Percentiles rank a stretch among this genome's conserved stretches.
phyloP scores from a whole-genome alignment of 257 asterid species.

The Plantago elongata region DNA sequence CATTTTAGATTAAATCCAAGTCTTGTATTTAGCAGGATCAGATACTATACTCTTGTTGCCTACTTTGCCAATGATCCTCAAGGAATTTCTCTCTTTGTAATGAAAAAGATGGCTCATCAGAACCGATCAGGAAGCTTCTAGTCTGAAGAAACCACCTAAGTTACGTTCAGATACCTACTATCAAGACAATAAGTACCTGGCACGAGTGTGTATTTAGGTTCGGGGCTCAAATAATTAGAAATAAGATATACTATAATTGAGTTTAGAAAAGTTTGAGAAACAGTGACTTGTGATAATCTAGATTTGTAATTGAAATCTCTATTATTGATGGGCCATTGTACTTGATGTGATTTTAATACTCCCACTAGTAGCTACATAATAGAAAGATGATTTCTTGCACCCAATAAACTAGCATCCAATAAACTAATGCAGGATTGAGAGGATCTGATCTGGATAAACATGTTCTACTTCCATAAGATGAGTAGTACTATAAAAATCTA shows the following conservation, averaged over 20 bases:
- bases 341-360: conserved; percentile 13
- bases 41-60: neutral
- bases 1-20: conserved; percentile 16
- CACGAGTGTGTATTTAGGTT: no score
- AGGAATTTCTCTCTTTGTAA: neutral
- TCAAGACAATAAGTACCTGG: no score
- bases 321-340: conserved; percentile 39
- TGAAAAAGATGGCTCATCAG: no score
- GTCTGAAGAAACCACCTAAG: no score
- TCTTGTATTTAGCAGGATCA: neutral
- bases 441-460: conserved; percentile 48
- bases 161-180: no score
- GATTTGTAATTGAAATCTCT: conserved; percentile 22
- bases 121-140: no score
- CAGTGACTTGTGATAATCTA: neutral
- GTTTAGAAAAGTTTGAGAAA: neutral
- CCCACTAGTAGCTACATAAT: conserved; percentile 15
- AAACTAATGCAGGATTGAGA: conserved; percentile 25
- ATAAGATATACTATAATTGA: no score
- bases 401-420: conserved; percentile 5
- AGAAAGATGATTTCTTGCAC: conserved; percentile 14
- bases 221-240: no score
- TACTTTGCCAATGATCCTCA: neutral
- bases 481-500: conserved; percentile 1
- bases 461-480: conserved; percentile 18